Evolutionary conservation across 2,329 filamentous ascomycete genomes (phyloP), one percentile per base, ranked within the genome.

Genomic region (Monosporascus sp.): DNA sequence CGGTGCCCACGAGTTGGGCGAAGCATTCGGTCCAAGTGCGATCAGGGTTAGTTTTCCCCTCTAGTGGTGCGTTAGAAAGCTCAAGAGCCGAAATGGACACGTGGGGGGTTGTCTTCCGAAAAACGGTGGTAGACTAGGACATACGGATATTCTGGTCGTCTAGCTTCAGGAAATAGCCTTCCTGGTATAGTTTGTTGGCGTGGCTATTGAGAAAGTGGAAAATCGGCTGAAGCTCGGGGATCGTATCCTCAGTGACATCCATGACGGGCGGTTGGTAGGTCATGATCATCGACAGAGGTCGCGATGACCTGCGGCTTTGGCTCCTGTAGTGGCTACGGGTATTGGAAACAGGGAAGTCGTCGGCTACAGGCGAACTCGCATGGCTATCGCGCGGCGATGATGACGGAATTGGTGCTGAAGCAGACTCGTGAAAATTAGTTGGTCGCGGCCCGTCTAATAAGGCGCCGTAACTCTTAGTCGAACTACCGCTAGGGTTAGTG

Each of bases 21-120:
- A 97, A 99, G 72, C 90, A 97, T 76, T 99, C 94, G 38, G 88
- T 88, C 94, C 94, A 99, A 59, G 85, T 89, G 63, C 94, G 81
- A 70, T 97, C 92, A 43, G 81, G 72, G 66, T 93, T 95, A 11
- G 91, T 89, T 58, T 88, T 86, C 49, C 94, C 94, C 71, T 93
- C 91, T 96, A 70, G 25, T 54, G 50, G 52, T 47, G 52, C 48
- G 48, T 60, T 58, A 61, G 52, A 47, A 15, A 50, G 6, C 38
- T 8, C 47, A 43, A 41, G 45, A 43, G 25, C 17, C 25, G 24
- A 47, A 15, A 39, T 25, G 41, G 48, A 46, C 6, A 50, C 4
- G 41, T 15, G 38, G 48, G 46, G 44, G 52, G 43, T 50, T 37
- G 47, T 27, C 43, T 45, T 48, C n/a, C n/a, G 47, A 25, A 48